Base-by-base conservation (phyloP, 495 filamentous ascomycete species). In the Clohesyomyces aquaticus region DNA sequence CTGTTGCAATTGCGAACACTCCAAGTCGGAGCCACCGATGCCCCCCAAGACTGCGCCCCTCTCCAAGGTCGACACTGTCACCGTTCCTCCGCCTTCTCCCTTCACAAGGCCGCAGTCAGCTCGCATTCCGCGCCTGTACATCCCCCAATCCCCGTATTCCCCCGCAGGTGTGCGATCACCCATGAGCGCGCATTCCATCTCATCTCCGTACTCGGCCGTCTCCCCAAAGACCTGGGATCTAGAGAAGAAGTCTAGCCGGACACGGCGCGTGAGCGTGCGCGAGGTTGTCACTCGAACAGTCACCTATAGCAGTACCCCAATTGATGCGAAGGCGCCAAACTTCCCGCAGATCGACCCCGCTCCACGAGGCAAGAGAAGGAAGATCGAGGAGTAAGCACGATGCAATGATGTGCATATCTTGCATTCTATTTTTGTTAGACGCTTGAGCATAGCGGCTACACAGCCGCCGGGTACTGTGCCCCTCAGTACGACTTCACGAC, bases 241-340 rank as follows among this genome's bases (percentile, higher is more conserved):
- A 14, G 83, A 84, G 75, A 28, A 69, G 68, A 71, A 78, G 80
- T 60, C 80, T 77, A 56, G 78, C 79, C 82, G 81, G 65, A 73
- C 82, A 28, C 62, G 75, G 22, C 62, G 69, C 28, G 76, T 79
- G 18, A 77, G 74, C 55, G 75, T 89, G 54, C 77, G 85, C 25
- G 86, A 91, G 72, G 86, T 90, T 3, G 86, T 91, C 43, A 91
- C 88, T 29, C 80, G 88, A 55, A 91, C 88, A 16, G 88, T 91
- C 50, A 91, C 88, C 6, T 89, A 89, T 72, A 71, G 59, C 59
- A 59, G 57, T 45, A 72, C 63, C 35, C 75, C 75, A 10, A 59
- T 74, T 4, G 74, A 76, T 26, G 23, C 61, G 18, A 65, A 61
- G 28, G 88, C 85, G 25, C 86, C 86, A 49, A 68, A 79, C 57